Evolutionary conservation across 1,284 basidiomycete genomes (phyloP).

Genomic region (Marasmius fiardii): DNA sequence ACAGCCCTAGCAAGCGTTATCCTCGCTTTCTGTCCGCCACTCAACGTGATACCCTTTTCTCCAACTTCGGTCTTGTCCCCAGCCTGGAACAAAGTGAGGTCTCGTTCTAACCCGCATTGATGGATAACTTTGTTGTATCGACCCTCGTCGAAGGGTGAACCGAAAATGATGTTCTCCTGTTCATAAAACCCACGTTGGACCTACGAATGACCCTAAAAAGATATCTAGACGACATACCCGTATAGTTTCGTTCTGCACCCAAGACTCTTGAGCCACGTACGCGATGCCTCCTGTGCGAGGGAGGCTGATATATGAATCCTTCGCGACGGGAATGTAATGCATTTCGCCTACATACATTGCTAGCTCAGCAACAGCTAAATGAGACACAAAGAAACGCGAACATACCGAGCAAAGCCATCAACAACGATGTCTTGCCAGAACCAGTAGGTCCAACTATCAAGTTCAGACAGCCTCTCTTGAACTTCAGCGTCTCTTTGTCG

Average conservation of each 20-base stretch:
- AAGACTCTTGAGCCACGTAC: slow-evolving; percentile 78
- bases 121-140: slow-evolving; percentile 67
- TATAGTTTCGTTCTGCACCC: slow-evolving; percentile 60
- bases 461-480: slow-evolving; percentile 57
- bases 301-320: slow-evolving; percentile 62
- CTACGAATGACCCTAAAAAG: too few species aligned
- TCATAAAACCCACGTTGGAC: slow-evolving; percentile 17
- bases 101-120: slow-evolving; percentile 53
- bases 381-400: background rate
- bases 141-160: slow-evolving; percentile 64
- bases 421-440: slow-evolving; percentile 41
- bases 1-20: slow-evolving; percentile 60
- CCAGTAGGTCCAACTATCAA: slow-evolving; percentile 63
- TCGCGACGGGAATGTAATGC: slow-evolving; percentile 56
- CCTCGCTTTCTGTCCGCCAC: slow-evolving; percentile 72
- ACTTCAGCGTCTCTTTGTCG: slow-evolving; percentile 50
- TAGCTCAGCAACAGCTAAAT: background rate
- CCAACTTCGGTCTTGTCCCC: slow-evolving; percentile 71
- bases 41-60: slow-evolving; percentile 39
- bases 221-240: slow-evolving; percentile 20
- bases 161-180: slow-evolving; percentile 83
- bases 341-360: slow-evolving; percentile 42
- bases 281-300: slow-evolving; percentile 65
- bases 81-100: slow-evolving; percentile 57
- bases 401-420: slow-evolving; percentile 55